Evolutionary conservation across 1,284 basidiomycete species (phyloP), one percentile per base, ranked within the genome.

Genomic region (Trichosporon inkin): DNA sequence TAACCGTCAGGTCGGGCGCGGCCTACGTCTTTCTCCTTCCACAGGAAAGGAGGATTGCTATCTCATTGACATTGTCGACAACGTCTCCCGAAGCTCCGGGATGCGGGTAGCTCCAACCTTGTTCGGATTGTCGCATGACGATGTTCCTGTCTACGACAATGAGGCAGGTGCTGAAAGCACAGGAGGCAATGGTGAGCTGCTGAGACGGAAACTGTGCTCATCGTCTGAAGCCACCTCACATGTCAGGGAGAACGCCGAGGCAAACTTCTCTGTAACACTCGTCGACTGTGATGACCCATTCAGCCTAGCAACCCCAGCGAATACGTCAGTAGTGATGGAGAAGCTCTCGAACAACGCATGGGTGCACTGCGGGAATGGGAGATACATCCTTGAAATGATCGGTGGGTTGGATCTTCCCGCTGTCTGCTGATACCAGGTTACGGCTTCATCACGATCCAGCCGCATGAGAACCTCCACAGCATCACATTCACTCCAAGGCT

Each of bases 61-160:
- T 20, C 85, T 98, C 53, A 88, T 99, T 62, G 94, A 99, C 73
- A 88, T 97, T 62, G 91, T 95, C 6, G 93, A 94, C 66, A 90
- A 85, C 56, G 81, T 85, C 24, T 80, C 80, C 28, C 83, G 86
- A n/a, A 82, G 88, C 3, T 71, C 82, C 19, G 91, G 90, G 5
- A 81, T 96, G 28, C 79, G 92, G 16, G 90, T 88, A 16, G 84
- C 85, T 1, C 95, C 94, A 0, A 91, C 89, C 2, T 78, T 98
- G 8, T 90, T 93, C 68, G 94, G 95, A 0, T 79, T 98, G 24
- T 49, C 44, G 16, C 44, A 49, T 14, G 44, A 49, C 13, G 44
- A 49, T 17, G 44, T 32, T 17, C 44, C 44, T 1, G 86, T 90
- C 68, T 87, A 90, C n/a, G 78, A 81, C 6, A 84, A 86, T 54